Evolutionary conservation across 208 protist species (phyloP), one percentile per base, ranked within the genome.

Genomic region (Strigomonas culicis): DNA sequence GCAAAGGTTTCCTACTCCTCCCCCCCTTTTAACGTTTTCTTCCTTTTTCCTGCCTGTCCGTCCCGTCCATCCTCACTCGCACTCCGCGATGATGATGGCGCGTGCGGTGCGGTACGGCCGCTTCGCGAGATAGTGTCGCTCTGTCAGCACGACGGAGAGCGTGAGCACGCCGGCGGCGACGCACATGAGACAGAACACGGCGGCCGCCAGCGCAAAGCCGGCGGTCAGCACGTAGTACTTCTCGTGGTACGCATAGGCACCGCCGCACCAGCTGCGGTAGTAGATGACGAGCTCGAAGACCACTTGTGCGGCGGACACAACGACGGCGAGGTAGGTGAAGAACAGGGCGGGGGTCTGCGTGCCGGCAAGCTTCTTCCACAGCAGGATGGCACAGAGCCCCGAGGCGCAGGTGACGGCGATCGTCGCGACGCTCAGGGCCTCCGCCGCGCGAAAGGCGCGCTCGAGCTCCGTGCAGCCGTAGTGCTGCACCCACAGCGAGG

Each of bases 181-280:
- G 17, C 50, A 43, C 75, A 88, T 89, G 31, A 80, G 6, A 46
- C 72, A 75, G 57, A 87, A 77, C 25, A 75, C 59, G 30, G 75
- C 58, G 39, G 76, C 79, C 43, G 63, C 67, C 4, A 90, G 65
- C 7, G 64, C 82, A 68, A 89, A 93, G 27, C 86, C 86, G 28
- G 72, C 70, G 24, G 75, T 63, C 13, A 90, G 63, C 22, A 88
- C 68, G 75, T 76, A 90, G 57, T 79, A 77, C 36, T 82, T 71
- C 43, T 50, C 57, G 46, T 79, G 56, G 57, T 84, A 93, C 24
- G 72, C 72, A 52, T 83, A 84, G 31, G 10, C 53, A 53, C 67
- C 74, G 24, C 59, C 58, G 68, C 86, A 93, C 75, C 76, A 93
- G 36, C 66, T 73, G 36, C 75, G 72, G 66, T 86, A 88, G 74